phyloP scores from a whole-genome alignment of 176 grass and related monocot genomes.

The Secale cereale region DNA sequence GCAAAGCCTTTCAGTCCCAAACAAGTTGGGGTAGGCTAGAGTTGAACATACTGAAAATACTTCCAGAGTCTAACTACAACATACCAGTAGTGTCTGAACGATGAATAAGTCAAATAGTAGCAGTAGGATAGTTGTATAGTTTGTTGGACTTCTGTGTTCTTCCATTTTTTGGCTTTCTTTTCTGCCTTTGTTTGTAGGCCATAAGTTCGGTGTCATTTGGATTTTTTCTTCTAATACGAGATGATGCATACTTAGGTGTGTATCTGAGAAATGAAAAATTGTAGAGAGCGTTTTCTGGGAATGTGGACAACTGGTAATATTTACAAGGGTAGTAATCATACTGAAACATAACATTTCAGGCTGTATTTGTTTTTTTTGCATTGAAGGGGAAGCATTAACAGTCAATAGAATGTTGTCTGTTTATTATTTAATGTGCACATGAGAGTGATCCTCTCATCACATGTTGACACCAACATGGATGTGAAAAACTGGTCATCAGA shows the following conservation, averaged over 20 bases:
- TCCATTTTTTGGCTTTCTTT: neutral
- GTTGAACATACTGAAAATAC: neutral
- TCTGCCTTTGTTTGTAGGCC: neutral
- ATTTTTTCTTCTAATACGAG: neutral
- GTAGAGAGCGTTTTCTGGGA: neutral
- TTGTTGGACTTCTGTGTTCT: neutral
- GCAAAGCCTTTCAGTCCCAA: too few species aligned
- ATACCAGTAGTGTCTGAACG: neutral
- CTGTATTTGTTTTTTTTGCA: neutral
- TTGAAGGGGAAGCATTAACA: neutral
- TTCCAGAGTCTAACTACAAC: neutral
- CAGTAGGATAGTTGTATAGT: neutral
- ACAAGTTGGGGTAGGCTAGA: too few species aligned
- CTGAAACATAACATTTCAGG: neutral
- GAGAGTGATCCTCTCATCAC: neutral
- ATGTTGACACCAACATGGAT: neutral
- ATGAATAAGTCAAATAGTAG: constrained; percentile 12
- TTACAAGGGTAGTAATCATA: neutral
- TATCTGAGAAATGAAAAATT: neutral
- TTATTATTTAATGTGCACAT: neutral
- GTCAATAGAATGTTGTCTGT: neutral
- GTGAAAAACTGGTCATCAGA: neutral
- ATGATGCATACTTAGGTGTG: neutral
- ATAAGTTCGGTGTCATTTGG: neutral
- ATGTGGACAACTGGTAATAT: neutral